phyloP scores from a whole-genome alignment of 2,329 filamentous ascomycete species.

The Diplodia sapinea region DNA sequence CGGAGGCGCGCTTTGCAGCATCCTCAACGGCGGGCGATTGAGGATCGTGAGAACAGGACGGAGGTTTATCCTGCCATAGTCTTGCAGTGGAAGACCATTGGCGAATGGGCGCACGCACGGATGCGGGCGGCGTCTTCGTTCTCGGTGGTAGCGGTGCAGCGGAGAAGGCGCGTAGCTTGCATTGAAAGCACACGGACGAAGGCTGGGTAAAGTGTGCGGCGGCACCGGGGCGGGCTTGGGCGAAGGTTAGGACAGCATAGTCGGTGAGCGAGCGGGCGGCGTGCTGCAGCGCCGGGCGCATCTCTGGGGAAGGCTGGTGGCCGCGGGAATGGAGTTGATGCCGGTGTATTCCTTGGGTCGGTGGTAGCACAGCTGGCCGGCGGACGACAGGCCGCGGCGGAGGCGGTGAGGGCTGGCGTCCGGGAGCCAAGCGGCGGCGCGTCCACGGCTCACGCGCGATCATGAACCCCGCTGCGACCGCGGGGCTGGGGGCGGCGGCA shows the following conservation, averaged over 20 bases:
- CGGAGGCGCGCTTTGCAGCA: slow-evolving; percentile 4
- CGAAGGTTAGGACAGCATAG: slow-evolving; percentile 34
- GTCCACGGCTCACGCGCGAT: not conserved
- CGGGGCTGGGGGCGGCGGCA: slow-evolving; percentile 4
- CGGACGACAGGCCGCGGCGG: not conserved
- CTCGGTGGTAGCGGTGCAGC: slow-evolving; percentile 13
- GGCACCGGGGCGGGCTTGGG: slow-evolving; percentile 17
- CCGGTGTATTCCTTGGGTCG: not conserved
- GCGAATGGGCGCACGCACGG: not conserved
- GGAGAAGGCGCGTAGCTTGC: slow-evolving; percentile 40
- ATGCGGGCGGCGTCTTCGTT: not conserved
- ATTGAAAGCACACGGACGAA: slow-evolving; percentile 40
- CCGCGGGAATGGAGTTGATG: not conserved
- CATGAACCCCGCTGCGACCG: slow-evolving; percentile 7
- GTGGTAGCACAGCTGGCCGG: slow-evolving; percentile 3
- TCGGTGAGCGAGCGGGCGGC: slow-evolving; percentile 44
- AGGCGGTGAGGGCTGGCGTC: slow-evolving; percentile 13
- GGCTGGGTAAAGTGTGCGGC: not conserved
- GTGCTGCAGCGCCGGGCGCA: slow-evolving; percentile 51
- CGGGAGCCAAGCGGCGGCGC: not conserved
- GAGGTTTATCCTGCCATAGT: slow-evolving; percentile 1
- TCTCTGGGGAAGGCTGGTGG: slow-evolving; percentile 32
- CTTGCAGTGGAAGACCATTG: slow-evolving; percentile 25
- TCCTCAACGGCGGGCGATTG: slow-evolving; percentile 20
- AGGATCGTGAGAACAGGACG: slow-evolving; percentile 1